Evolutionary conservation across 805 yeast species (phyloP).

Genomic region (Lachancea meyersii): DNA sequence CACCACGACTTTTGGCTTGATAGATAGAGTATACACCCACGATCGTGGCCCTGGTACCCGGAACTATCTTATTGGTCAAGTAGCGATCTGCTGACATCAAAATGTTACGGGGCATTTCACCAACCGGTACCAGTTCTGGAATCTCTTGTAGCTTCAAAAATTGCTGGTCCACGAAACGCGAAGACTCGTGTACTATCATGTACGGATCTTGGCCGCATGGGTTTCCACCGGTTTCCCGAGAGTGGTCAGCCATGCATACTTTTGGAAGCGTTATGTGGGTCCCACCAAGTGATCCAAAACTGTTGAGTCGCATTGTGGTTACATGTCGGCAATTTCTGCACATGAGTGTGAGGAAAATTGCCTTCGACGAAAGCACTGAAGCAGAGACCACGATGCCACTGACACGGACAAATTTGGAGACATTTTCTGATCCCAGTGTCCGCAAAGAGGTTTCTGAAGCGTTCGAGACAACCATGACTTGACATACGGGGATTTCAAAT

Average conservation of each 20-base stretch:
- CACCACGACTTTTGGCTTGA: slow-evolving; percentile 58
- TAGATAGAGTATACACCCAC: slow-evolving; percentile 90
- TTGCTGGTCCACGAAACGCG: slow-evolving; percentile 93
- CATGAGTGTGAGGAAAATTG: slow-evolving; percentile 74
- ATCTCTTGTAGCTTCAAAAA: slow-evolving; percentile 87
- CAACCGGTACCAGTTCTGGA: slow-evolving; percentile 98
- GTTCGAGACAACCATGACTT: slow-evolving; percentile 67
- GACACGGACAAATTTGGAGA: slow-evolving; percentile 81
- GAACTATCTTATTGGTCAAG: slow-evolving; percentile 82
- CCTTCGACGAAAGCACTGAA: slow-evolving; percentile 80
- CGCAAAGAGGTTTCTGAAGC: slow-evolving; percentile 71
- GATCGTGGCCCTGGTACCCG: slow-evolving; percentile 90
- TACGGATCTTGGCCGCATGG: slow-evolving; percentile 90
- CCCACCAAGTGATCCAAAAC: slow-evolving; percentile 32
- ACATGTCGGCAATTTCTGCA: slow-evolving; percentile 87
- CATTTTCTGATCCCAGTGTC: slow-evolving; percentile 77
- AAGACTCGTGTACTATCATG: slow-evolving; percentile 86
- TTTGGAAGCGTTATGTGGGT: slow-evolving; percentile 29
- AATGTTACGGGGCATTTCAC: slow-evolving; percentile 96
- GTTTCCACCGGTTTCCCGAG: slow-evolving; percentile 24
- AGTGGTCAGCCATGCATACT: slow-evolving; percentile 28
- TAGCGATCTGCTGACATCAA: slow-evolving; percentile 82
- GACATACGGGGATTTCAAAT: slow-evolving; percentile 65
- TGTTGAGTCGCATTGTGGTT: slow-evolving; percentile 43
- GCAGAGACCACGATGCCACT: slow-evolving; percentile 93